Evolutionary conservation across 148 eudicot species (phyloP).

Genomic region (Salicornia ramosissima): DNA sequence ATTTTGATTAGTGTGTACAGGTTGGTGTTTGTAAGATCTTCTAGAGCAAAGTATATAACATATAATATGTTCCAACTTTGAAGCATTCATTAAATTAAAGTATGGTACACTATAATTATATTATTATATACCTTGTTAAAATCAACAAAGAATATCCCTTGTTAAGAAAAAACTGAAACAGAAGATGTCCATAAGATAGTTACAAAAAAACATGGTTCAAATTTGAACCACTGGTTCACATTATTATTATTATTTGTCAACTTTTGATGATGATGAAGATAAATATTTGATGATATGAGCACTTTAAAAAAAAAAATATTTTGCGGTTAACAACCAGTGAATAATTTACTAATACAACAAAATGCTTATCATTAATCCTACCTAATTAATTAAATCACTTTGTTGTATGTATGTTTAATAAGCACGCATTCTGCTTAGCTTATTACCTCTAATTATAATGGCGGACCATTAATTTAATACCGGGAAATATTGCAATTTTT

Average conservation of each 20-base stretch:
- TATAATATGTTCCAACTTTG: background rate
- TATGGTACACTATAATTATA: background rate
- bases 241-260: constrained; percentile 3
- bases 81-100: constrained; percentile 8
- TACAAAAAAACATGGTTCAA: constrained; percentile 22
- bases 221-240: background rate
- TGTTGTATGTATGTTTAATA: too few relatives aligned
- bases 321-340: too few relatives aligned
- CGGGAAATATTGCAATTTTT: too few relatives aligned
- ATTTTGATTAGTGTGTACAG: background rate
- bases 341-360: too few relatives aligned
- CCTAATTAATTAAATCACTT: too few relatives aligned
- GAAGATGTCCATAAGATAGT: constrained; percentile 27
- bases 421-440: too few relatives aligned
- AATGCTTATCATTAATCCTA: too few relatives aligned
- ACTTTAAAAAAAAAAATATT: too few relatives aligned
- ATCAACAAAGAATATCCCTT: constrained; percentile 34
- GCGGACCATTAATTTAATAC: too few relatives aligned
- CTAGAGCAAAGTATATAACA: background rate
- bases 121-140: too few relatives aligned
- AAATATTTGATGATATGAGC: too few relatives aligned
- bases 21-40: background rate
- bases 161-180: constrained; percentile 29
- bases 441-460: too few relatives aligned
- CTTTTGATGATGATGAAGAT: constrained; percentile 3